Conservation (phyloP, 2,329 filamentous ascomycete species). For the Plenodomus lindquistii region DNA sequence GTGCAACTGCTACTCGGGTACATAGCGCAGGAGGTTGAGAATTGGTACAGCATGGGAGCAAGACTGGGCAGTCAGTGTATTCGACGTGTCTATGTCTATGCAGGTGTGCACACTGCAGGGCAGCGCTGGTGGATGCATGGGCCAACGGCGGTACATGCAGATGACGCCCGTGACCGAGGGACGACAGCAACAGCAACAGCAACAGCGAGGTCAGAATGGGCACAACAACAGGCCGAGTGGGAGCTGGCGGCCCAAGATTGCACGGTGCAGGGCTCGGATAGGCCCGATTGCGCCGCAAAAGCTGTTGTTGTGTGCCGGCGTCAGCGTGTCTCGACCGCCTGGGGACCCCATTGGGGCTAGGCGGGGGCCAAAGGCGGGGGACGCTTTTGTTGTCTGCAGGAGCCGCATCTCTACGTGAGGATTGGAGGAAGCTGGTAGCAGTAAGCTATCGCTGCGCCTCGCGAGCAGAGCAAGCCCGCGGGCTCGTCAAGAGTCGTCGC, state of each 20-base stretch:
- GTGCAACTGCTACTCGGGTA: conserved; percentile 9
- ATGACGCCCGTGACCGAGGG: too few relatives aligned
- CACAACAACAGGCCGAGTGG: too few relatives aligned
- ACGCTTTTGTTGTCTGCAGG: conserved; percentile 4
- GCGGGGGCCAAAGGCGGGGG: neutral
- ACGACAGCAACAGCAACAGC: neutral
- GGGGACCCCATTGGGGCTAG: neutral
- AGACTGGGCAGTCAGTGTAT: conserved; percentile 14
- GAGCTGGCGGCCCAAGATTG: too few relatives aligned
- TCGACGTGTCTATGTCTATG: conserved; percentile 6
- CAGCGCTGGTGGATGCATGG: neutral
- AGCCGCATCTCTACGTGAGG: conserved; percentile 16
- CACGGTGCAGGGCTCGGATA: neutral
- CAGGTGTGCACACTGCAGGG: conserved; percentile 2
- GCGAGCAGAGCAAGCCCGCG: neutral
- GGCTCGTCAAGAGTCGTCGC: neutral
- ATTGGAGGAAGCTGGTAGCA: conserved; percentile 12
- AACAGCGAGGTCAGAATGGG: neutral
- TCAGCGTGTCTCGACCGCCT: neutral
- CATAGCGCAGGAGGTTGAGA: conserved; percentile 7
- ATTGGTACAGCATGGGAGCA: conserved; percentile 3
- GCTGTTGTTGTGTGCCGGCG: neutral
- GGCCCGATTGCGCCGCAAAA: neutral
- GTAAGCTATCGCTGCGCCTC: conserved; percentile 16
- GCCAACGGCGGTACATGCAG: neutral